Base-by-base conservation (phyloP, 106 monocot species). In the Amphibolis antarctica region DNA sequence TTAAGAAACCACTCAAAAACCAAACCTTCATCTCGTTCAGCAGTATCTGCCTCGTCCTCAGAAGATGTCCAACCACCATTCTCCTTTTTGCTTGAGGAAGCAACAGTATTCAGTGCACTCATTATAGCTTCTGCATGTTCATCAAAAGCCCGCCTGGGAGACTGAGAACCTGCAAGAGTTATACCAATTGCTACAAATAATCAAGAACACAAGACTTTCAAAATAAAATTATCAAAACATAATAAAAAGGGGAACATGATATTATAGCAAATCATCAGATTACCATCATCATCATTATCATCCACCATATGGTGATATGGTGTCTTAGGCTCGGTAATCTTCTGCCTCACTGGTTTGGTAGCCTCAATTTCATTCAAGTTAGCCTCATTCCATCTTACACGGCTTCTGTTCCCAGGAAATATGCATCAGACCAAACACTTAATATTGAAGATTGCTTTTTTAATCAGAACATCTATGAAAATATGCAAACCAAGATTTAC, bases 261-360 rank as follows among this genome's bases (percentile, higher is more conserved):
- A 36, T 7, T 36, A n/a, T 7, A 36, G 7, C 7, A 36, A 36
- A 36, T 36, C 36, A 36, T 7, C 36, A 36, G 36, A 4, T 36
- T 2, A 36, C 2, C 2, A 4, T 4, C 7, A 36, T 7, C 36
- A 36, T 36, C 36, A 36, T 36, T 7, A 36, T 36, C 36, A 36
- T 36, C 36, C 36, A 36, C 36, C 36, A 36, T 36, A 36, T 7
- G 36, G 72, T 86, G 90, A 44, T 81, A 91, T 44, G 90, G 86
- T 42, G 90, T 91, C 80, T 91, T 91, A 46, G 90, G 90, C 66
- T 91, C 90, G 46, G 69, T 91, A 29, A 91, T 91, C 62, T 91
- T 91, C 74, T 91, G 90, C 62, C 90, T 79, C 45, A 86, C 80
- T 45, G 90, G 90, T 49, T 86, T 91, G 59, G 75, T 91, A 67